Conservation (phyloP, 2,329 filamentous ascomycete species). For the Paramyrothecium roridum region DNA sequence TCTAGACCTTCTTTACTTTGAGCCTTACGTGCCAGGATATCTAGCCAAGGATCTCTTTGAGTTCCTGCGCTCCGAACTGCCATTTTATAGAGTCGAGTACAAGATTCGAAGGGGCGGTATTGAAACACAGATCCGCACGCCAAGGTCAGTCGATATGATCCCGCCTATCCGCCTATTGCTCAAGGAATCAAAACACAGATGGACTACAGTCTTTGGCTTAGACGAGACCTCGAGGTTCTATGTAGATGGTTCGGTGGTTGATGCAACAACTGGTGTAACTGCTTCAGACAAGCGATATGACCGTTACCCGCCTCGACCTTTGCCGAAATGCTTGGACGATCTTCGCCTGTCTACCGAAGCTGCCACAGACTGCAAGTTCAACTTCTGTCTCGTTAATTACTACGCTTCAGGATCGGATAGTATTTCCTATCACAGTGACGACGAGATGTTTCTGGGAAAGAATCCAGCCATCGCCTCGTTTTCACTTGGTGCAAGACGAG, state of each 20-base stretch:
- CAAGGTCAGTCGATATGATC: slow-evolving; percentile 29
- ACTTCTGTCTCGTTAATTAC: slow-evolving; percentile 81
- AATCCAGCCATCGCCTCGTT: slow-evolving; percentile 73
- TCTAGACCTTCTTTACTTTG: slow-evolving; percentile 71
- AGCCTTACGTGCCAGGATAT: slow-evolving; percentile 63
- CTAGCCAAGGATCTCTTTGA: slow-evolving; percentile 60
- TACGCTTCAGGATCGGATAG: slow-evolving; percentile 75
- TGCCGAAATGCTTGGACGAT: slow-evolving; percentile 66
- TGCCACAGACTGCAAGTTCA: slow-evolving; percentile 65
- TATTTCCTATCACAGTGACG: slow-evolving; percentile 77
- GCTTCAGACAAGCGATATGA: slow-evolving; percentile 51
- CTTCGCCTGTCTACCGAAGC: slow-evolving; percentile 62
- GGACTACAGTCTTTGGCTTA: slow-evolving; percentile 55
- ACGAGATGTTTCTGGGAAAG: slow-evolving; percentile 70
- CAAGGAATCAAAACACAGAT: slow-evolving; percentile 19
- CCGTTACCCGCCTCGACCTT: slow-evolving; percentile 61
- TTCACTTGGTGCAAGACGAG: slow-evolving; percentile 67
- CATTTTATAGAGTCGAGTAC: slow-evolving; percentile 75
- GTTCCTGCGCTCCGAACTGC: slow-evolving; percentile 67
- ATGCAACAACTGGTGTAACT: slow-evolving; percentile 36
- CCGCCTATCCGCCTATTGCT: background rate
- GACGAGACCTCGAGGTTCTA: slow-evolving; percentile 63
- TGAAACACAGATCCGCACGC: slow-evolving; percentile 58
- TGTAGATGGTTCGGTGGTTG: slow-evolving; percentile 36
- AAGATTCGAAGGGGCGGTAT: slow-evolving; percentile 64